Base-by-base conservation (phyloP, 2,329 filamentous ascomycete genomes). In the Ceratocystiopsis minuta region DNA sequence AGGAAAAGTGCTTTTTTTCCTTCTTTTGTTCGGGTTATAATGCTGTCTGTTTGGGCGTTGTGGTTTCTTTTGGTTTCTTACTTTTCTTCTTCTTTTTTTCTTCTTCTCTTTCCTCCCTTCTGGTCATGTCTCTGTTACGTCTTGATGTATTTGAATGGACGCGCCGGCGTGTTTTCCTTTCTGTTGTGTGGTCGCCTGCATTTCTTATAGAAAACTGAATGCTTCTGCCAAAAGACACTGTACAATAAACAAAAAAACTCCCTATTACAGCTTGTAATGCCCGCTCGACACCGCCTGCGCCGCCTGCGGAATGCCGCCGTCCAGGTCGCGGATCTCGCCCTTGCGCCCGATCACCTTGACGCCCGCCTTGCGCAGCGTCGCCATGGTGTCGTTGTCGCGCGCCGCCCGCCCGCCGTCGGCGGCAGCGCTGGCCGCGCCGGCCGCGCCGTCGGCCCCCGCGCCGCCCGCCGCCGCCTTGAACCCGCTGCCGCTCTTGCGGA, bases 321-420 rank as follows among this genome's bases (percentile, higher is more conserved):
- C 77, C 32, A 94, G 71, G 61, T 92, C 80, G 16, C 79, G 78
- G 42, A 94, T 64, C 58, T 87, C 79, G 41, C 88, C 88, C 66
- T 84, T 87, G 62, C 80, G 82, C 48, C 86, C 87, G 61, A 95
- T 90, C 46, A 96, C 73, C 68, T 81, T 88, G 52, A 95, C 88
- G 46, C 83, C 83, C 41, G 83, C 86, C 69, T 80, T 60, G 53
- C 59, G 62, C 39, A 65, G 57, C 39, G 67, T 61, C 6, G 57
- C 61, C 40, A 69, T 51, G 17, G 63, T 66, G 15, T 45, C 42
- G 47, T 61, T 61, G 49, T 65, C 69, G 20, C 33, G 38, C 3
- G 37, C 44, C 4, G 35, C 34, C 24, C 77, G 79, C 61, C 72
- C 78, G 52, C 65, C 66, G 51, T 69, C 15, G 16, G n/a, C 16